Conservation (phyloP, 495 filamentous ascomycete genomes). For the Neurospora sp. region DNA sequence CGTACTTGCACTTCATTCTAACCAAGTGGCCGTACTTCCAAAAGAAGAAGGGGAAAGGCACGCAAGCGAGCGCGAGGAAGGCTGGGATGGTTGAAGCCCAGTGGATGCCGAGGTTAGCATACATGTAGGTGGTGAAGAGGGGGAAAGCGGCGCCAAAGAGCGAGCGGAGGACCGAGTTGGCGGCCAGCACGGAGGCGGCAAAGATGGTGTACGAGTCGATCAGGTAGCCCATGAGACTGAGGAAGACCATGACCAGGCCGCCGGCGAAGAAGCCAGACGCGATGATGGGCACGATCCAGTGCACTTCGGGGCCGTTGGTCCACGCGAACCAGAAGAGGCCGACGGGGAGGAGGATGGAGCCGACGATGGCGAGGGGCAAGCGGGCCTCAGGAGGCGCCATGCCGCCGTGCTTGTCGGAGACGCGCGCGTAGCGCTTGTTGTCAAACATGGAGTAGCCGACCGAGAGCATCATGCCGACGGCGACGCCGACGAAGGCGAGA, state of each 20-base stretch:
- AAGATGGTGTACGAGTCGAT: conserved; percentile 75
- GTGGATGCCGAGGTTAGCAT: conserved; percentile 63
- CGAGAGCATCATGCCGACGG: conserved; percentile 64
- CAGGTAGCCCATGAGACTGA: conserved; percentile 69
- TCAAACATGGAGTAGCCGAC: conserved; percentile 58
- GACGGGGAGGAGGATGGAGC: conserved; percentile 39
- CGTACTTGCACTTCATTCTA: conserved; percentile 63
- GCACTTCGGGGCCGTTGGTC: conserved; percentile 39
- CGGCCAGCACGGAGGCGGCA: conserved; percentile 70
- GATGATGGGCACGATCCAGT: conserved; percentile 44
- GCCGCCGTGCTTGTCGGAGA: conserved; percentile 43
- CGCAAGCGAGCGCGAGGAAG: conserved; percentile 63
- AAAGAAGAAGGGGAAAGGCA: conserved; percentile 75
- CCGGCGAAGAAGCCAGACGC: conserved; percentile 38
- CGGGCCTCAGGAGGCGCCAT: conserved; percentile 66
- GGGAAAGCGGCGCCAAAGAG: conserved; percentile 77
- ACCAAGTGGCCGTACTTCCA: conserved; percentile 63
- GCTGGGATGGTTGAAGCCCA: conserved; percentile 73
- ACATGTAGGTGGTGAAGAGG: conserved; percentile 74
- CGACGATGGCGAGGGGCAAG: conserved; percentile 65
- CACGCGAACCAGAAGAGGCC: conserved; percentile 56
- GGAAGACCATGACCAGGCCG: conserved; percentile 50
- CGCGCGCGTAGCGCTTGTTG: conserved; percentile 49
- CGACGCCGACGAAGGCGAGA: conserved; percentile 67
- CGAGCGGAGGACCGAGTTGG: conserved; percentile 57